Percentiles rank a stretch among this genome's conserved stretches.
Evolutionary conservation across 768 basidiomycete species (phyloP).

Genomic region (Boletus eberwhitei): DNA sequence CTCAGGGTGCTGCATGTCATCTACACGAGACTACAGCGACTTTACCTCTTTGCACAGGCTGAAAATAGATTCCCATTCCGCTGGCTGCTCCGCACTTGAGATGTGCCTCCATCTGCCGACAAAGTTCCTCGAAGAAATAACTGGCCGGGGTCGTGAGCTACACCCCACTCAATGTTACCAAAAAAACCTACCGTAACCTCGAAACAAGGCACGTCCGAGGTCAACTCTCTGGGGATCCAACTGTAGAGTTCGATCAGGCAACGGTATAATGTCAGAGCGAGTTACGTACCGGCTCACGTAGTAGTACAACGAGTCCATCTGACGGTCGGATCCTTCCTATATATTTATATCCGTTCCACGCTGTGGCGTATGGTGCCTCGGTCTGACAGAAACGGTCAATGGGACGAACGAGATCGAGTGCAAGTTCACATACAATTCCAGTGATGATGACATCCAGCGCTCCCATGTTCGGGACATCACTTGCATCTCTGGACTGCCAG

Average conservation of each 20-base stretch:
- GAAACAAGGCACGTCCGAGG: constrained; percentile 39
- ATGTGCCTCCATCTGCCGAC: constrained; percentile 45
- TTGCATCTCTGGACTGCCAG: constrained; percentile 9
- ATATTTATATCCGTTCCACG: constrained; percentile 57
- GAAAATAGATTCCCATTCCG: constrained; percentile 52
- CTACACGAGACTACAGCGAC: constrained; percentile 3
- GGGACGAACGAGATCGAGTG: not conserved
- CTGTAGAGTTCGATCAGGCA: constrained; percentile 13
- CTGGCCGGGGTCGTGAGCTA: constrained; percentile 29
- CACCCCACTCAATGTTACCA: not conserved
- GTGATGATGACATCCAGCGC: constrained; percentile 50
- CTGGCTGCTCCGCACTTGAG: constrained; percentile 31
- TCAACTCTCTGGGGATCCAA: constrained; percentile 25
- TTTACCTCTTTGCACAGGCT: constrained; percentile 43
- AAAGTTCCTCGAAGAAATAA: constrained; percentile 49
- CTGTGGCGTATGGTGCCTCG: constrained; percentile 42
- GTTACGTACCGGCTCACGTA: constrained; percentile 48
- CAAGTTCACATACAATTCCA: constrained; percentile 40
- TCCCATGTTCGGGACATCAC: constrained; percentile 12
- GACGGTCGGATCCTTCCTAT: constrained; percentile 54
- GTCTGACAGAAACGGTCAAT: constrained; percentile 34
- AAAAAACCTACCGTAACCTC: constrained; percentile 43
- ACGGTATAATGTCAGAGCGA: not conserved
- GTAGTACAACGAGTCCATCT: constrained; percentile 57
- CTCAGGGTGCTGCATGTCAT: not conserved